Conservation (phyloP, 805 yeast genomes). For the Cyberlindnera misumaiensis region DNA sequence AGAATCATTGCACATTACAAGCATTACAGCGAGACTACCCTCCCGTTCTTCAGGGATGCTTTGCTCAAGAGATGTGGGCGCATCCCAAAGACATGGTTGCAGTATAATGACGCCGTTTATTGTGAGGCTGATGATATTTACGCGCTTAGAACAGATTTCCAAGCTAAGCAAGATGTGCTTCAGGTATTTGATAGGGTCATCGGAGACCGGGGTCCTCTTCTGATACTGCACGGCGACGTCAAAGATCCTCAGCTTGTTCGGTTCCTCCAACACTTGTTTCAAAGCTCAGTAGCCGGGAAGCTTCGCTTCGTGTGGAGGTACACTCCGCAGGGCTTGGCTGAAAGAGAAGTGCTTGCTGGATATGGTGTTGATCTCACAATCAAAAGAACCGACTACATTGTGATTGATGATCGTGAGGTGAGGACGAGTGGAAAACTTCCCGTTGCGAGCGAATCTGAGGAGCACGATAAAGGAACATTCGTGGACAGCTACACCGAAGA, state of each 20-base stretch:
- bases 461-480: slow-evolving; percentile 6
- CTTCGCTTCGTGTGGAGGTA: slow-evolving; percentile 74
- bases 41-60: slow-evolving; percentile 21
- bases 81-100: slow-evolving; percentile 39
- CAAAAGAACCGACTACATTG: slow-evolving; percentile 62
- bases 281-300: slow-evolving; percentile 57
- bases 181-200: slow-evolving; percentile 56
- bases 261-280: slow-evolving; percentile 52
- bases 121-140: slow-evolving; percentile 69
- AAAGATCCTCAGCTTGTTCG: slow-evolving; percentile 40
- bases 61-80: slow-evolving; percentile 18
- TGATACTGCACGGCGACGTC: slow-evolving; percentile 64
- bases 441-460: slow-evolving; percentile 4
- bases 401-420: slow-evolving; percentile 50
- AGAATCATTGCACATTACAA: slow-evolving; percentile 58
- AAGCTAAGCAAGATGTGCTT: slow-evolving; percentile 15
- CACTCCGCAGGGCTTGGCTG: slow-evolving; percentile 30
- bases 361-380: slow-evolving; percentile 62
- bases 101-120: slow-evolving; percentile 45
- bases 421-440: slow-evolving; percentile 21
- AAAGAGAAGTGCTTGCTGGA: slow-evolving; percentile 38
- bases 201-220: slow-evolving; percentile 48
- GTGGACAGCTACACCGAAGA: slow-evolving; percentile 23
- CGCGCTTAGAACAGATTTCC: slow-evolving; percentile 57
- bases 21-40: slow-evolving; percentile 34